Evolutionary conservation across 108 stramenopile genomes (phyloP), one percentile per base, ranked within the genome.

Genomic region (Seminavis robusta): DNA sequence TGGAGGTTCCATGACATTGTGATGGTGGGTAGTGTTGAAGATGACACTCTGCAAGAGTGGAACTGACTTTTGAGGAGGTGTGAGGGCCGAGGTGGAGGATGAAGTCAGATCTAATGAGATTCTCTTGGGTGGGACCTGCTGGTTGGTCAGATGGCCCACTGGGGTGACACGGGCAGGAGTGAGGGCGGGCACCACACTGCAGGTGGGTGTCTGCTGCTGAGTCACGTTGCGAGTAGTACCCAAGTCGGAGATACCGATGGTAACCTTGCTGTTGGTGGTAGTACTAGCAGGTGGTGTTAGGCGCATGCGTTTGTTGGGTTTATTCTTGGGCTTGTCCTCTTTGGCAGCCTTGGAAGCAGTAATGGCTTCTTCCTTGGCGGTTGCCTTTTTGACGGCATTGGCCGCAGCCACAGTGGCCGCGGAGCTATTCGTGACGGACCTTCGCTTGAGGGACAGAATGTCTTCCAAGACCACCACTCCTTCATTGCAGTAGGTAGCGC

Each of bases 401-500:
- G 4, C 27, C 20, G 47, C 19, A 23, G 27, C 3, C 21, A 5
- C 47, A 42, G 34, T 7, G 45, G 8, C 7, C 16, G 52, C 24
- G 15, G 59, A n/a, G n/a, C n/a, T n/a, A n/a, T n/a, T n/a, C n/a
- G n/a, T n/a, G n/a, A n/a, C n/a, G n/a, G n/a, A 7, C 29, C 90
- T 56, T 2, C 90, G 61, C 38, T 85, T 83, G 40, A 92, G 61
- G 27, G 54, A 68, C 29, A 86, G 73, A 59, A 92, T 86, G 48
- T 92, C 90, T n/a, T 67, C 65, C 29, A 92, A 47, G 17, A 73
- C 84, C 31, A 81, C 47, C 0, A 92, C 90, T 9, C 47, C 57
- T 20, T 81, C 86, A 52, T 92, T 92, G 50, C 69, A 63, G 57
- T 92, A 92, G 36, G 76, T 83, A 28, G 87, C 81, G 11, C 79